Evolutionary conservation across 75 land plant genomes (phyloP).

Genomic region (Larix kaempferi): DNA sequence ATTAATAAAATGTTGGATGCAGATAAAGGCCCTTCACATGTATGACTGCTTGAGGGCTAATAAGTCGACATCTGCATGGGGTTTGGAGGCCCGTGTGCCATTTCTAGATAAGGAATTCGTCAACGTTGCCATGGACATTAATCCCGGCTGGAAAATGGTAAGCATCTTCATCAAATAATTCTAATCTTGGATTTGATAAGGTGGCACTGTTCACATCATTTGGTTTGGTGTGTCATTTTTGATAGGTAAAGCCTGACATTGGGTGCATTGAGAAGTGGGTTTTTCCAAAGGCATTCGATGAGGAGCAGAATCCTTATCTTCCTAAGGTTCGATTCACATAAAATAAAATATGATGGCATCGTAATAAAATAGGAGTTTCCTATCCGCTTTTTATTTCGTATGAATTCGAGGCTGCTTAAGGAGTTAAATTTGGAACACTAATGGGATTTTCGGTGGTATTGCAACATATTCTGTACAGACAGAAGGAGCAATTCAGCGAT

Average conservation of each 20-base stretch:
- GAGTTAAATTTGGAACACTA: too few species aligned
- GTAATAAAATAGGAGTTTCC: too few species aligned
- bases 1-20: background rate
- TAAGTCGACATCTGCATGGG: slow-evolving; percentile 99
- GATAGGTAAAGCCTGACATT: slow-evolving; percentile 31
- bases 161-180: too few species aligned
- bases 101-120: slow-evolving; percentile 96
- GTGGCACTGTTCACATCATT: background rate
- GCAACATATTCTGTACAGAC: slow-evolving; percentile 96
- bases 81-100: slow-evolving; percentile 98
- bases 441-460: background rate
- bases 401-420: too few species aligned
- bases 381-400: too few species aligned
- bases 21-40: slow-evolving; percentile 93
- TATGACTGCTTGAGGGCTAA: slow-evolving; percentile 98
- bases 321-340: slow-evolving; percentile 51
- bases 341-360: too few species aligned
- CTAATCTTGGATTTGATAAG: slow-evolving; percentile 2
- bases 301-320: slow-evolving; percentile 68
- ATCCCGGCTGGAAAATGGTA: slow-evolving; percentile 98
- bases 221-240: background rate
- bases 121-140: slow-evolving; percentile 80
- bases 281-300: slow-evolving; percentile 81
- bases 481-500: slow-evolving; percentile 99
- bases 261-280: slow-evolving; percentile 91